These are phyloP conservation scores for Chlorella sp. DNA, from an alignment of 139 green algal species.

Conservation along the genomic window DNA sequence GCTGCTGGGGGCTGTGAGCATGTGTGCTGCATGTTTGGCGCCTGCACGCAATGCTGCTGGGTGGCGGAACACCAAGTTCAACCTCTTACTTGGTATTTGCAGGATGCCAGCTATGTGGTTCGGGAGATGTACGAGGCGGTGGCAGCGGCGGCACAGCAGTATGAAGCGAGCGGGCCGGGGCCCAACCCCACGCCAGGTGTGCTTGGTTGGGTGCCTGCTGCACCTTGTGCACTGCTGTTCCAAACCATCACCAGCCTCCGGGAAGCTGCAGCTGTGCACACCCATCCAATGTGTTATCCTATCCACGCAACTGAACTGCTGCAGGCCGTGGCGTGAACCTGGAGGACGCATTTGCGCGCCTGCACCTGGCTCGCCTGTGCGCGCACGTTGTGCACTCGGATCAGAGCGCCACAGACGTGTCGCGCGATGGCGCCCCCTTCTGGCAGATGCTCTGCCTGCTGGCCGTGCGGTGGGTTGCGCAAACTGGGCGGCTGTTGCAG, in stretches of 20 bases:
- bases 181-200: slow-evolving; percentile 2
- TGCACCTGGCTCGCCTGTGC: slow-evolving; percentile 81
- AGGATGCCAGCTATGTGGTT: slow-evolving; percentile 39
- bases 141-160: slow-evolving; percentile 35
- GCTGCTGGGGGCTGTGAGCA: not conserved
- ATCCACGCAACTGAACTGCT: too few species aligned
- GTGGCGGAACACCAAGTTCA: too few species aligned
- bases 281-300: too few species aligned
- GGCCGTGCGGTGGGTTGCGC: slow-evolving; percentile 46
- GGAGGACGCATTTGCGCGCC: slow-evolving; percentile 69
- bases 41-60: too few species aligned
- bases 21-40: too few species aligned
- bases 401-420: slow-evolving; percentile 45
- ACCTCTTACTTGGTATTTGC: too few species aligned
- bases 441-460: slow-evolving; percentile 62
- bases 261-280: too few species aligned
- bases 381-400: slow-evolving; percentile 73
- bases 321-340: slow-evolving; percentile 58
- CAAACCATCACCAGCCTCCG: too few species aligned
- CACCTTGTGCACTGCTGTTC: too few species aligned
- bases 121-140: slow-evolving; percentile 38
- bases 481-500: not conserved
- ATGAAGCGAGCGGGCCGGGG: slow-evolving; percentile 35
- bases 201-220: too few species aligned
- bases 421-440: slow-evolving; percentile 47